Base-by-base conservation (phyloP, 768 basidiomycete genomes). In the Hypsizygus marmoreus region DNA sequence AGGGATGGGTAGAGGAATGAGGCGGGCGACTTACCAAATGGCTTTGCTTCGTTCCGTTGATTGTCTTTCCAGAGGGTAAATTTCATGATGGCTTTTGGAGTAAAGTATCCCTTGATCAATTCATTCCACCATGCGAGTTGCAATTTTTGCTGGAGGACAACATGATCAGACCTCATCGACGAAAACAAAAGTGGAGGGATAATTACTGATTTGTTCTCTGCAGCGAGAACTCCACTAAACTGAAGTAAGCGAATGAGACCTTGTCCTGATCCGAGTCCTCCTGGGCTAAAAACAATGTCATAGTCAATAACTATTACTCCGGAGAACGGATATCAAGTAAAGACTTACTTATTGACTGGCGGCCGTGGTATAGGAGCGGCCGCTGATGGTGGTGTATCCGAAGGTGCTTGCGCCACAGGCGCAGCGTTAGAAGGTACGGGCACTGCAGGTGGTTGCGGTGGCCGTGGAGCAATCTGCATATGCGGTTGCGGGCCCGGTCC, bases 11-110 rank as follows among this genome's bases (percentile, higher is more conserved):
- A 25, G 22, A 20, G 43, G 26, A 26, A 24, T 32, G 31, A 53
- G 28, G 25, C 2, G 35, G n/a, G 40, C 17, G 25, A 70, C 86
- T 37, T 43, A 91, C 90, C 88, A 56, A 93, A 91, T 7, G 85
- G 85, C 57, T 90, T 92, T 24, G 89, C 88, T 59, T 91, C 91
- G 19, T 74, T 77, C 55, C 74, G 77, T 59, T 82, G 80, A 56
- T 87, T 90, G 62, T 91, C 89, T 60, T 88, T 88, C 90, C 90
- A 91, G n/a, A 92, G 67, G 2, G 88, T 91, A 54, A 92, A 75
- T 61, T 82, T 88, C 80, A 91, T 81, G 35, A 79, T 65, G 16
- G 88, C 85, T 47, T 80, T 79, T 2, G 81, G 75, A 7, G 80
- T 79, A 58, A 91, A 92, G 53, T 83, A 91, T 22, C 84, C 80